Evolutionary conservation across 2,329 filamentous ascomycete species (phyloP), one percentile per base, ranked within the genome.

Genomic region (Colletotrichum coccodes): DNA sequence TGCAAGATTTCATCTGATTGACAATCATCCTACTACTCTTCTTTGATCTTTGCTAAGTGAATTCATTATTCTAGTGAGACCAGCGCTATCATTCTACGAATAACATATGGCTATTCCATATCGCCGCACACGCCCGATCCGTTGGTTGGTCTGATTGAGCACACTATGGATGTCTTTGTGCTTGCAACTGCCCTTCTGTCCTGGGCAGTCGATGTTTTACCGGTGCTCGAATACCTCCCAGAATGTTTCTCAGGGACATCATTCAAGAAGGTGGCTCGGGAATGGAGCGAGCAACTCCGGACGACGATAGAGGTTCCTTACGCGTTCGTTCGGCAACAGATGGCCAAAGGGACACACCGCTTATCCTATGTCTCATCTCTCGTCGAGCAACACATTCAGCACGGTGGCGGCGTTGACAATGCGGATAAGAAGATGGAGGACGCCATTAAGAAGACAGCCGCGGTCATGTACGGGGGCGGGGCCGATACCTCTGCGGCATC

Each of bases 401-500:
- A 1, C 12, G 12, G 12, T 1, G 5, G 9, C 32, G 4, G 32
- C 12, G 21, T 4, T 4, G 44, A 44, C 26, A 21, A 30, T 3
- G 21, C 21, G 4, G 6, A 30, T 5, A 32, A 34, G 2, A 26
- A 58, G 5, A 16, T 34, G 2, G 53, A 62, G 21, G 53, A 21
- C 16, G 60, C 32, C n/a, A 71, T 68, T 40, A 63, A 63, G 42
- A 65, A 30, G 46, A 68, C 64, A 11, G 70, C 70, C 11, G 36
- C 32, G 28, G 49, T 61, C 1, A 36, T 71, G 23, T 71, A 68
- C 57, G 49, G 50, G 4, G 70, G 52, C 1, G 70, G 70, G 7
- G 68, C 70, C 9, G 70, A 71, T 32, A 71, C 70, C 2, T 64
- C 71, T 6, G 71, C 65, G 0, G 82, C 77, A 1, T 75, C 80